Percentiles rank a stretch among this genome's conserved stretches.
Conservation (phyloP, 768 basidiomycete genomes). For the Kockovaella imperatae region DNA sequence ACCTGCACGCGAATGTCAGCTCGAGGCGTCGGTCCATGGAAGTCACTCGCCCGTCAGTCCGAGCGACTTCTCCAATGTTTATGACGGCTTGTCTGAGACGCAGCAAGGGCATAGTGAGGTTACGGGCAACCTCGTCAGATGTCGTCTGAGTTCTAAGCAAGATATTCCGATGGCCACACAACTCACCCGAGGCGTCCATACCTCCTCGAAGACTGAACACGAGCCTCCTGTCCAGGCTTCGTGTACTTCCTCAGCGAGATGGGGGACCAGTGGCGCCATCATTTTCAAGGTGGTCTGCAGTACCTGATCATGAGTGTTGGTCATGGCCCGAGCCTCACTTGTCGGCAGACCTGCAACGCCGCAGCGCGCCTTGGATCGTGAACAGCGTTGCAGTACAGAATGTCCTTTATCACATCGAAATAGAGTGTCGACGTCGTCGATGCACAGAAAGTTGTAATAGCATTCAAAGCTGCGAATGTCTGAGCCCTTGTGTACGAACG, state of each 20-base stretch:
- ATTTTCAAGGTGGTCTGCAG: constrained; percentile 61
- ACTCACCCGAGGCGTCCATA: constrained; percentile 66
- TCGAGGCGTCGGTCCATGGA: not conserved
- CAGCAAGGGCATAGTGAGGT: not conserved
- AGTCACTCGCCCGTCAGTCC: not conserved
- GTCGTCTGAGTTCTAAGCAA: not conserved
- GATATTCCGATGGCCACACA: not conserved
- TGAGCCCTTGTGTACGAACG: not conserved
- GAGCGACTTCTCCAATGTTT: not conserved
- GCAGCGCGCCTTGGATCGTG: constrained; percentile 56
- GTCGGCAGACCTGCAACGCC: constrained; percentile 62
- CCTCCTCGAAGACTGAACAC: constrained; percentile 61
- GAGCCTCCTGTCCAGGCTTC: constrained; percentile 7
- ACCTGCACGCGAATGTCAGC: no score
- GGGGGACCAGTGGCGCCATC: constrained; percentile 78
- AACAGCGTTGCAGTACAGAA: constrained; percentile 63
- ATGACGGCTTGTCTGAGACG: not conserved
- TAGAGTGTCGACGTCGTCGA: constrained; percentile 81
- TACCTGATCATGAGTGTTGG: constrained; percentile 48
- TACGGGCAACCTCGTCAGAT: not conserved
- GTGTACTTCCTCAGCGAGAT: constrained; percentile 76
- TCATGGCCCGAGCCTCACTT: no score
- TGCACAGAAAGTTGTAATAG: constrained; percentile 70
- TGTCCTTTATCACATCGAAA: constrained; percentile 85
- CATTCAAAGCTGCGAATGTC: constrained; percentile 55